Evolutionary conservation across 1,139 yeast species (phyloP).

Genomic region (Yamadazyma mexicana): DNA sequence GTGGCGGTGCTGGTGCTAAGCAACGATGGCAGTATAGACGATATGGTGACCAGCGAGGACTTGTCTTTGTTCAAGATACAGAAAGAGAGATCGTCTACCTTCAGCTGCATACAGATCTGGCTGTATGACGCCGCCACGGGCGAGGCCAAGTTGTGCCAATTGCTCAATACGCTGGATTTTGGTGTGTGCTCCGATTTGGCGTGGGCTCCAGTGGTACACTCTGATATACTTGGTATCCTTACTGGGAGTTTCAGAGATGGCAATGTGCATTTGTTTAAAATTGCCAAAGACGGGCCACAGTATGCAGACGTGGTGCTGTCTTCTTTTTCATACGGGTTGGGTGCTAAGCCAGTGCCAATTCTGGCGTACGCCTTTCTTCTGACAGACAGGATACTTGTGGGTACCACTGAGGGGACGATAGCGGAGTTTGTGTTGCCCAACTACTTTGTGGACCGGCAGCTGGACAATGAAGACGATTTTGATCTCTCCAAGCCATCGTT

Average conservation of each 20-base stretch:
- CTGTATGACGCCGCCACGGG: constrained; percentile 31
- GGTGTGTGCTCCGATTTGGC: constrained; percentile 57
- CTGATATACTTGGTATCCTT: constrained; percentile 41
- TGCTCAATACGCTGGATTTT: constrained; percentile 36
- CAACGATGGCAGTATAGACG: constrained; percentile 25
- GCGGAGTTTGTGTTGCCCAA: constrained; percentile 55
- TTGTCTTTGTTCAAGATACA: constrained; percentile 29
- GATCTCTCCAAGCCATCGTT: constrained; percentile 46
- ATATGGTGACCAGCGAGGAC: constrained; percentile 28
- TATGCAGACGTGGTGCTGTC: constrained; percentile 26
- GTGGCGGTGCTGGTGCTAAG: constrained; percentile 53
- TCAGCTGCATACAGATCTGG: constrained; percentile 50
- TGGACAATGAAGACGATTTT: constrained; percentile 7
- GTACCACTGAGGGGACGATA: constrained; percentile 64
- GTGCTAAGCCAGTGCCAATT: constrained; percentile 28
- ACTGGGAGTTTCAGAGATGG: constrained; percentile 69
- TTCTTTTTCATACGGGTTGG: constrained; percentile 28
- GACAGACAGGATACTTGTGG: constrained; percentile 52
- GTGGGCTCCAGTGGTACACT: constrained; percentile 45
- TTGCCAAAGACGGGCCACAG: constrained; percentile 15
- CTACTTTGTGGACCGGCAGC: constrained; percentile 1
- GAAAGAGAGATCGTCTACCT: constrained; percentile 16
- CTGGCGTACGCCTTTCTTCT: constrained; percentile 59
- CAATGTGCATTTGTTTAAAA: constrained; percentile 45
- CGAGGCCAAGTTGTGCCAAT: constrained; percentile 27